Evolutionary conservation across 306 rosid species (phyloP).

Genomic region (Arachis stenosperma): DNA sequence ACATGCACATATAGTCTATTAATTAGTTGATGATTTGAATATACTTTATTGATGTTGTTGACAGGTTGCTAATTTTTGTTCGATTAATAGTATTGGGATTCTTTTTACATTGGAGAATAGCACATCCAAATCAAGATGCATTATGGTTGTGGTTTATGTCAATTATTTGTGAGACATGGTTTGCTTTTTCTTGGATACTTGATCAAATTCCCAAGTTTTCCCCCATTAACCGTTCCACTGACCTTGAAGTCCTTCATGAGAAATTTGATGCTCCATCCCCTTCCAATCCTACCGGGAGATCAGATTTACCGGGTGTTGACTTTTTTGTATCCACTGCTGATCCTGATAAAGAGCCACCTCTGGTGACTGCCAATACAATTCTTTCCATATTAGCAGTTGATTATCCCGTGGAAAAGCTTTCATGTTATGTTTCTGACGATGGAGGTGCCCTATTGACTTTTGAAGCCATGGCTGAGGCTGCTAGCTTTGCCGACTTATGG

Average conservation of each 20-base stretch:
- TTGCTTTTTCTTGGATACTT: conserved; percentile 59
- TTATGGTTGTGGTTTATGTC: conserved; percentile 63
- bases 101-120: conserved; percentile 79
- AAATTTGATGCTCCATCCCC: conserved; percentile 54
- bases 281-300: conserved; percentile 55
- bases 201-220: conserved; percentile 54
- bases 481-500: conserved; percentile 62
- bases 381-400: conserved; percentile 57
- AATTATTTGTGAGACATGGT: conserved; percentile 55
- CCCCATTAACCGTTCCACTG: conserved; percentile 50
- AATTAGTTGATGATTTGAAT: background rate
- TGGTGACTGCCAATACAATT: conserved; percentile 57
- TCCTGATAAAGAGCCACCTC: conserved; percentile 61
- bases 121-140: conserved; percentile 66
- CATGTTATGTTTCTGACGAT: conserved; percentile 59
- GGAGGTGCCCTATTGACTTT: conserved; percentile 61
- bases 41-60: background rate
- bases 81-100: conserved; percentile 62
- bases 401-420: conserved; percentile 59
- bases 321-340: conserved; percentile 58
- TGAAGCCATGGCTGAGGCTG: conserved; percentile 69
- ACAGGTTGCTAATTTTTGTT: conserved; percentile 63
- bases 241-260: conserved; percentile 50
- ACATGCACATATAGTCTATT: background rate
- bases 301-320: conserved; percentile 55